Evolutionary conservation across 2,329 filamentous ascomycete genomes (phyloP), one percentile per base, ranked within the genome.

Genomic region (Fonsecaea nubica): DNA sequence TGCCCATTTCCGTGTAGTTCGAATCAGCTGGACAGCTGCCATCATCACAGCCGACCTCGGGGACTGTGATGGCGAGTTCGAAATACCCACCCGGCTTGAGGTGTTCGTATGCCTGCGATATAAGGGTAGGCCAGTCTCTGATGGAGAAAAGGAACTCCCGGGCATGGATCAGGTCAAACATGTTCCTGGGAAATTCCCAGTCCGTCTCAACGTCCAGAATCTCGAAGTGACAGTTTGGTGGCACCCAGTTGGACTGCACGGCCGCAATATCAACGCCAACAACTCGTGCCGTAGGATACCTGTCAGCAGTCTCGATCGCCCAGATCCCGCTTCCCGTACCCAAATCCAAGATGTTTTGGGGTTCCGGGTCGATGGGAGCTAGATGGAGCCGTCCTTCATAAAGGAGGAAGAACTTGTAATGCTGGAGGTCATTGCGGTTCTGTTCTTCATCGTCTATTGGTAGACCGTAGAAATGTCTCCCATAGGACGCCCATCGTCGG

Each of bases 81-180:
- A 80, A 73, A 71, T 76, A 80, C 33, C 77, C 78, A 9, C 78
- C 74, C 1, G 74, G 74, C 36, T 73, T 69, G 10, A 76, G 61
- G 4, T 52, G 36, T 13, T 59, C 50, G 12, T 64, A 59, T 13
- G 61, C 61, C 21, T 64, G 53, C n/a, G 38, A 75, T 62, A 77
- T 74, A 45, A 77, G 52, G 68, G 79, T 66, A 56, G 74, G 74
- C 62, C 76, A 77, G 48, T 80, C 77, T 40, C 80, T 76, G 6
- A 71, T 76, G 80, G 54, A 13, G 81, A 85, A 67, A 30, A 69
- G 64, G 66, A 75, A 68, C 3, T 70, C 68, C 2, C 74, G 71
- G 62, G 71, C 64, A 56, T 76, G 74, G 18, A 76, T 73, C 7
- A 72, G 67, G 40, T 74, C 72, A 36, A 74, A 74, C 13, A 66